phyloP scores from a whole-genome alignment of 1,284 basidiomycete genomes.

The Ustilago bromivora region DNA sequence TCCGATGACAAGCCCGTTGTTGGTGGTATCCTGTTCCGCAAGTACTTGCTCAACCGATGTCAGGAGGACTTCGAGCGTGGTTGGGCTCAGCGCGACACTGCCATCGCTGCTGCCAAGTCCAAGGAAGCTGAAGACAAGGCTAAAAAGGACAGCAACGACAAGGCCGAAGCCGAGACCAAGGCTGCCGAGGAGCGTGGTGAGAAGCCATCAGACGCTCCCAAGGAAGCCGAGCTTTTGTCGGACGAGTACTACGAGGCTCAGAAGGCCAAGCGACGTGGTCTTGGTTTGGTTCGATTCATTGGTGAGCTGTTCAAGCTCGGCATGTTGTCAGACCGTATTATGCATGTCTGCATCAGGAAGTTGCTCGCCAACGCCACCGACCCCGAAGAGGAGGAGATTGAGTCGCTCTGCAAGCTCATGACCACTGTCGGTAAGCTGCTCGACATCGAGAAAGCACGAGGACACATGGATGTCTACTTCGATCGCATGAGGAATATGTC shows the following conservation, averaged over 20 bases:
- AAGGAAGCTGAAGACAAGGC: constrained; percentile 75
- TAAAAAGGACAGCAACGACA: constrained; percentile 72
- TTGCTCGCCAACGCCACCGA: constrained; percentile 90
- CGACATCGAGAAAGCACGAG: constrained; percentile 80
- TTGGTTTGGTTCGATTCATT: constrained; percentile 96
- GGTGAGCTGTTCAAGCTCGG: constrained; percentile 97
- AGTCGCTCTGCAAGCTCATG: constrained; percentile 91
- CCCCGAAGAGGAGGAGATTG: constrained; percentile 97
- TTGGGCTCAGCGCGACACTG: constrained; percentile 75
- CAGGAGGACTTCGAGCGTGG: constrained; percentile 95
- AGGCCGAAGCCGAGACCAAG: constrained; percentile 73
- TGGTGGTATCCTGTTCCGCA: constrained; percentile 87
- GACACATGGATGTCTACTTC: constrained; percentile 93
- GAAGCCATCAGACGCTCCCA: constrained; percentile 64
- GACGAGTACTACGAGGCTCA: constrained; percentile 97
- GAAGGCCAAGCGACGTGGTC: constrained; percentile 95
- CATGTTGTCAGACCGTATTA: constrained; percentile 93
- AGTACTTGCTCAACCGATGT: constrained; percentile 91
- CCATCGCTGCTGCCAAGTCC: constrained; percentile 73
- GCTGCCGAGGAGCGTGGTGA: constrained; percentile 73
- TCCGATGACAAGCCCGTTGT: constrained; percentile 83
- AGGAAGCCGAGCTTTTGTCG: constrained; percentile 76
- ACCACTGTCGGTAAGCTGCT: constrained; percentile 86
- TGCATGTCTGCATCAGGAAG: constrained; percentile 96
- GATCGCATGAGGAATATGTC: constrained; percentile 83